A percentile compares a stretch with the other conserved stretches of the same genome.
phyloP scores from a whole-genome alignment of 2,329 filamentous ascomycete genomes.

The Lachnellula arida region DNA sequence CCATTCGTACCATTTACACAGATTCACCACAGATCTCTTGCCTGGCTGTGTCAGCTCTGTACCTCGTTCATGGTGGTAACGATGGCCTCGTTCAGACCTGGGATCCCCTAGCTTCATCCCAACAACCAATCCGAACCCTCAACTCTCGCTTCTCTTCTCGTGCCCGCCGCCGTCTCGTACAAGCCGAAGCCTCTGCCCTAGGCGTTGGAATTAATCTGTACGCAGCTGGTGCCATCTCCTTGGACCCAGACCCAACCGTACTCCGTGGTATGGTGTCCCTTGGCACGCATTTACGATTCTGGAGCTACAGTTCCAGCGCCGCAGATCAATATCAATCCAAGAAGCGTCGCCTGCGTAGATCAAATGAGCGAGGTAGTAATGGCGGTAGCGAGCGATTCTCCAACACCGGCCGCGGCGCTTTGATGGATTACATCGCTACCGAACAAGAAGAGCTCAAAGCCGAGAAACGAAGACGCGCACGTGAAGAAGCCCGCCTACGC shows the following conservation, averaged over 20 bases:
- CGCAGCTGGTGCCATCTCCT: constrained; percentile 74
- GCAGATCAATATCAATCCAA: constrained; percentile 69
- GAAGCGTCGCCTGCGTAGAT: constrained; percentile 73
- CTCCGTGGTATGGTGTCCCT: constrained; percentile 84
- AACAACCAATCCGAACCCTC: constrained; percentile 75
- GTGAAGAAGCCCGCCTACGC: constrained; percentile 66
- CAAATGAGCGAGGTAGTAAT: constrained; percentile 54
- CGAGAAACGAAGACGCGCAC: constrained; percentile 62
- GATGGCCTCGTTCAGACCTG: constrained; percentile 94
- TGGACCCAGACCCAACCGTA: constrained; percentile 83
- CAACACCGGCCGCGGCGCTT: constrained; percentile 60
- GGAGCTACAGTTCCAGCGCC: constrained; percentile 82
- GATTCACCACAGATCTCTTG: constrained; percentile 85
- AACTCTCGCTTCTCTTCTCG: constrained; percentile 80
- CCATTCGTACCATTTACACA: constrained; percentile 79
- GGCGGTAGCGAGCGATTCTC: constrained; percentile 51
- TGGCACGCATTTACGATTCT: constrained; percentile 83
- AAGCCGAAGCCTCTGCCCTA: constrained; percentile 62
- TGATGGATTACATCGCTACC: constrained; percentile 80
- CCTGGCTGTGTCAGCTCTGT: constrained; percentile 77
- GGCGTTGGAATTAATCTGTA: constrained; percentile 71
- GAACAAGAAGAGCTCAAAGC: constrained; percentile 75
- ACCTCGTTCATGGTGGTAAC: constrained; percentile 87
- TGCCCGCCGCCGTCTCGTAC: constrained; percentile 68
- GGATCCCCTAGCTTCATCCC: constrained; percentile 84